phyloP scores from a whole-genome alignment of 1,284 basidiomycete genomes.

The Fomitopsis palustris region DNA sequence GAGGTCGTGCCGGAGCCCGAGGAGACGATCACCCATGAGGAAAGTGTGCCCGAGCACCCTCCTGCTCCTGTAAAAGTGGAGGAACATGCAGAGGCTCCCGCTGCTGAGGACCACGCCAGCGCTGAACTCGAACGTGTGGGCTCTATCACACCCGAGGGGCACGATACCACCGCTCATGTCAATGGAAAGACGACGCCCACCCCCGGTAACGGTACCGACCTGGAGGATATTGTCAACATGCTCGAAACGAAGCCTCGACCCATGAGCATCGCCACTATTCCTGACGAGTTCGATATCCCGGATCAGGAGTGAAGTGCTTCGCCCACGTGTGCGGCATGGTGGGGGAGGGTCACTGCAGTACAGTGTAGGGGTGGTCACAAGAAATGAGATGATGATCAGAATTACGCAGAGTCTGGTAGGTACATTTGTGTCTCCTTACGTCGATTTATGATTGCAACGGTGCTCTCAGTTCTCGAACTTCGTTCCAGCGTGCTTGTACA shows the following conservation, averaged over 20 bases:
- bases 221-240: slow-evolving; percentile 63
- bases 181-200: slow-evolving; percentile 16
- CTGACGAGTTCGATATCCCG: slow-evolving; percentile 30
- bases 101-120: slow-evolving; percentile 1
- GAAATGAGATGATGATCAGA: not conserved
- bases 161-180: slow-evolving; percentile 1
- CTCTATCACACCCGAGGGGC: not conserved
- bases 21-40: slow-evolving; percentile 15
- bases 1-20: slow-evolving; percentile 7
- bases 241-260: slow-evolving; percentile 42
- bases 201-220: slow-evolving; percentile 31
- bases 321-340: not conserved
- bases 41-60: slow-evolving; percentile 12
- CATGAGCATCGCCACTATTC: slow-evolving; percentile 30
- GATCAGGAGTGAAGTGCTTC: slow-evolving; percentile 25
- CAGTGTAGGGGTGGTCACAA: not conserved
- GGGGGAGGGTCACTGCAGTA: not conserved
- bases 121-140: not conserved
- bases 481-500: not conserved
- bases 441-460: not conserved
- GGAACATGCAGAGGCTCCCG: slow-evolving; percentile 10
- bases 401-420: not conserved
- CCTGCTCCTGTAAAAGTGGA: slow-evolving; percentile 13
- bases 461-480: not conserved
- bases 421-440: not conserved